Conservation (phyloP, 331 rosid genomes). For the Cydonia oblonga region DNA sequence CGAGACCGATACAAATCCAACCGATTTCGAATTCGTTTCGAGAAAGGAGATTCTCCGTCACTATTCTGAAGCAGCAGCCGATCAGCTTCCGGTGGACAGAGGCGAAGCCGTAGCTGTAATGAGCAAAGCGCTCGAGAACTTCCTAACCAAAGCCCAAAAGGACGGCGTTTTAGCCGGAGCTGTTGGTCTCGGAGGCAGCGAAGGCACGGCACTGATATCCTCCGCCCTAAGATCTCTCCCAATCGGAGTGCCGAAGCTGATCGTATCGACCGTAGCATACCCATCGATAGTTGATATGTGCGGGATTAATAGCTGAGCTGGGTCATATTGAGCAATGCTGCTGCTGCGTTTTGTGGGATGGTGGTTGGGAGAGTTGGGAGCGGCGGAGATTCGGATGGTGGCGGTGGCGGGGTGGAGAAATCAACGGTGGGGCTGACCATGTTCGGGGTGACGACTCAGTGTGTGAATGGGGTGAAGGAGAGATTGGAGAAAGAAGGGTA, state of each 20-base stretch:
- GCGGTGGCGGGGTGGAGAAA: conserved; percentile 22
- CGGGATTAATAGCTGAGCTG: conserved; percentile 74
- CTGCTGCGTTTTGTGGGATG: conserved; percentile 89
- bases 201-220: conserved; percentile 72
- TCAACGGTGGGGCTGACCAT: conserved; percentile 70
- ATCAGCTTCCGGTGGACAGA: conserved; percentile 47
- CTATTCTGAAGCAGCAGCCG: conserved; percentile 14
- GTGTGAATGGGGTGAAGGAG: conserved; percentile 59
- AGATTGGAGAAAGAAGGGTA: conserved; percentile 63
- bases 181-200: conserved; percentile 75
- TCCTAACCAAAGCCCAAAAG: conserved; percentile 35
- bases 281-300: conserved; percentile 77
- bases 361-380: conserved; percentile 53
- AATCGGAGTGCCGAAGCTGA: conserved; percentile 69
- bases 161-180: conserved; percentile 47
- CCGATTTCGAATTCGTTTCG: conserved; percentile 46
- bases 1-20: conserved; percentile 20
- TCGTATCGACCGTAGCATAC: conserved; percentile 72
- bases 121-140: conserved; percentile 57
- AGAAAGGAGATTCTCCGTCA: conserved; percentile 46
- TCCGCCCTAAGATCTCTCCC: conserved; percentile 50
- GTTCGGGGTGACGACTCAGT: conserved; percentile 88
- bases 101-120: conserved; percentile 59
- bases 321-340: conserved; percentile 55
- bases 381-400: conserved; percentile 11